phyloP scores from a whole-genome alignment of 1,284 basidiomycete genomes.

The Ganoderma meredithae region DNA sequence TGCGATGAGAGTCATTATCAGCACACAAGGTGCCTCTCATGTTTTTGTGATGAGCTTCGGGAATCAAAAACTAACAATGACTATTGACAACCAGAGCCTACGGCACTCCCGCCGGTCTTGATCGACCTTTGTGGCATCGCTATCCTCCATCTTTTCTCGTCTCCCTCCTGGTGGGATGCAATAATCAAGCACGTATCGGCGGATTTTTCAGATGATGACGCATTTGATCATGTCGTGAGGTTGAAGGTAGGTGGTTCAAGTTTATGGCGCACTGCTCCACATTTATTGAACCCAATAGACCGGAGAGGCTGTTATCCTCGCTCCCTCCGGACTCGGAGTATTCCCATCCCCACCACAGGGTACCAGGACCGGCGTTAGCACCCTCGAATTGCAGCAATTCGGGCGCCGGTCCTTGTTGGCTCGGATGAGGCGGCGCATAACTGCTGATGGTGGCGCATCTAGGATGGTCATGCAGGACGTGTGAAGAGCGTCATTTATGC shows the following conservation, averaged over 20 bases:
- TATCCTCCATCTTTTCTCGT: conserved; percentile 76
- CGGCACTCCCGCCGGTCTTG: conserved; percentile 70
- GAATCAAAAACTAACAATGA: background rate
- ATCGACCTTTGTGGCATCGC: conserved; percentile 72
- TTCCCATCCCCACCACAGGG: conserved; percentile 15
- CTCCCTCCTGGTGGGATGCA: conserved; percentile 77
- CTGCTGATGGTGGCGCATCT: conserved; percentile 69
- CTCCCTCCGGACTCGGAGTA: conserved; percentile 63
- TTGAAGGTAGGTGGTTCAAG: conserved; percentile 55
- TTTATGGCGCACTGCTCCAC: background rate
- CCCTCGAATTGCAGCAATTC: conserved; percentile 42
- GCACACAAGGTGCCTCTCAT: conserved; percentile 63
- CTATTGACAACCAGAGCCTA: conserved; percentile 60
- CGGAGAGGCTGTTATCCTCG: conserved; percentile 69
- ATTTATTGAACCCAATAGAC: conserved; percentile 50
- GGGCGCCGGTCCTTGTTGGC: conserved; percentile 64
- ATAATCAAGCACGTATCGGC: conserved; percentile 71
- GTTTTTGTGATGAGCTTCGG: background rate
- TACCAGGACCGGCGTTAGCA: background rate
- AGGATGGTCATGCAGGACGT: conserved; percentile 10
- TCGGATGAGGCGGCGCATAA: conserved; percentile 66
- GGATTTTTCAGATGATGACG: conserved; percentile 60
- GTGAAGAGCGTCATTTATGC: background rate
- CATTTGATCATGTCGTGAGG: conserved; percentile 70
- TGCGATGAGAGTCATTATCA: conserved; percentile 75